Percentiles rank a stretch among this genome's conserved stretches.
phyloP scores from a whole-genome alignment of 441 rosid species.

The Populus tomentosa region DNA sequence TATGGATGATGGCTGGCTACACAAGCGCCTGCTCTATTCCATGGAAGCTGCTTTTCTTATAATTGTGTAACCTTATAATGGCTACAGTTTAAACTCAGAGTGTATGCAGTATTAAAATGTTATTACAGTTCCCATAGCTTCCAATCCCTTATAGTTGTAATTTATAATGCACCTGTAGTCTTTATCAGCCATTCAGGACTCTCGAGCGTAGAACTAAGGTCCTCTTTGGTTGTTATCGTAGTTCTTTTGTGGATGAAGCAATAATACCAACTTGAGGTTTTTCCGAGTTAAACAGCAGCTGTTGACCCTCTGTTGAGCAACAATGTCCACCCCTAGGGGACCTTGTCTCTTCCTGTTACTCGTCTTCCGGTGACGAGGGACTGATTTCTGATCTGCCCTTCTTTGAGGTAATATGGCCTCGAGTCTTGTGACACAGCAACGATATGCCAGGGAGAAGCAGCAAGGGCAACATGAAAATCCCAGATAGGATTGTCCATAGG shows the following conservation, averaged over 20 bases:
- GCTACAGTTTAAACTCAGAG: not conserved
- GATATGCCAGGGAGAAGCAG: no score
- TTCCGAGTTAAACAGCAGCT: not conserved
- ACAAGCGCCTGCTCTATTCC: constrained; percentile 1
- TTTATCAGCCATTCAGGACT: not conserved
- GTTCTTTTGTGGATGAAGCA: not conserved
- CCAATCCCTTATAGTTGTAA: not conserved
- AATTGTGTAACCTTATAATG: not conserved
- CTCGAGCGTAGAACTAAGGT: not conserved
- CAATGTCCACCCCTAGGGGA: not conserved
- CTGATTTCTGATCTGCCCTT: not conserved
- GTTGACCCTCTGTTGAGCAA: not conserved
- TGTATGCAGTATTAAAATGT: not conserved
- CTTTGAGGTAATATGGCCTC: not conserved
- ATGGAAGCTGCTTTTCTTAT: not conserved
- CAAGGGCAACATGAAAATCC: no score
- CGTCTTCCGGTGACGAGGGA: not conserved
- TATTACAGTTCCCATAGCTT: not conserved
- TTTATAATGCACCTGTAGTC: not conserved
- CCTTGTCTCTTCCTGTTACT: not conserved
- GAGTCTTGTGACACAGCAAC: no score
- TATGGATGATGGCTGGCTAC: not conserved
- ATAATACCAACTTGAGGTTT: not conserved
- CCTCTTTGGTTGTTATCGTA: not conserved
- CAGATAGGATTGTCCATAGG: no score